Conservation (phyloP, 345 rosid species). For the Fremontodendron californicum region DNA sequence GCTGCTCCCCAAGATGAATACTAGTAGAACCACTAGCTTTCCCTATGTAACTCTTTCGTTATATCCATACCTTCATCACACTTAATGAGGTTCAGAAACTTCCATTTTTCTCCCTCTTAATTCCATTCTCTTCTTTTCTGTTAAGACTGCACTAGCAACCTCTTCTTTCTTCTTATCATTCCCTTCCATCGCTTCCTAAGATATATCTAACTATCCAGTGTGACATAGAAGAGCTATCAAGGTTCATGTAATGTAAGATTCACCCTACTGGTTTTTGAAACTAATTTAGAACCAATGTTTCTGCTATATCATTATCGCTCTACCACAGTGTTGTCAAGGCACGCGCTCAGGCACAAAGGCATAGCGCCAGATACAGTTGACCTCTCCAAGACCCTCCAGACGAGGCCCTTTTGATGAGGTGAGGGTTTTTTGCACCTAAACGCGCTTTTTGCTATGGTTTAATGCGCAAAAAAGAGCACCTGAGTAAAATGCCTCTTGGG, state of each 20-base stretch:
- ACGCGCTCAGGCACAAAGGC: too few relatives aligned
- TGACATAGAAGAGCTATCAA: neutral
- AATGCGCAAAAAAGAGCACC: too few relatives aligned
- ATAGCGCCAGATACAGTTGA: too few relatives aligned
- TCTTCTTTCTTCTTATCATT: neutral
- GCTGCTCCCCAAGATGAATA: neutral
- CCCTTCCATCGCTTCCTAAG: neutral
- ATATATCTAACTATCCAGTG: neutral
- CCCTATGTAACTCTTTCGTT: neutral
- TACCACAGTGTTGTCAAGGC: too few relatives aligned
- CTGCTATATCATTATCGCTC: neutral
- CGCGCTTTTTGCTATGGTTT: too few relatives aligned
- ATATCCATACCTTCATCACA: neutral
- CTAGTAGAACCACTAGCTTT: neutral
- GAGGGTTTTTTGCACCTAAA: too few relatives aligned
- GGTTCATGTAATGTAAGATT: neutral
- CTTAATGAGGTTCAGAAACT: neutral
- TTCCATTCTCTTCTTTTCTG: neutral
- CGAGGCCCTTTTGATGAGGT: too few relatives aligned
- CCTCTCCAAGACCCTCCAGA: too few relatives aligned
- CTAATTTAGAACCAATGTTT: neutral
- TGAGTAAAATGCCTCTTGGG: too few relatives aligned
- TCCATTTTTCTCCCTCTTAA: neutral
- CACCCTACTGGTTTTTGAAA: neutral
- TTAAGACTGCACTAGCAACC: neutral